Evolutionary conservation across 2,329 filamentous ascomycete species (phyloP).

Genomic region (Diaporthe australafricana): DNA sequence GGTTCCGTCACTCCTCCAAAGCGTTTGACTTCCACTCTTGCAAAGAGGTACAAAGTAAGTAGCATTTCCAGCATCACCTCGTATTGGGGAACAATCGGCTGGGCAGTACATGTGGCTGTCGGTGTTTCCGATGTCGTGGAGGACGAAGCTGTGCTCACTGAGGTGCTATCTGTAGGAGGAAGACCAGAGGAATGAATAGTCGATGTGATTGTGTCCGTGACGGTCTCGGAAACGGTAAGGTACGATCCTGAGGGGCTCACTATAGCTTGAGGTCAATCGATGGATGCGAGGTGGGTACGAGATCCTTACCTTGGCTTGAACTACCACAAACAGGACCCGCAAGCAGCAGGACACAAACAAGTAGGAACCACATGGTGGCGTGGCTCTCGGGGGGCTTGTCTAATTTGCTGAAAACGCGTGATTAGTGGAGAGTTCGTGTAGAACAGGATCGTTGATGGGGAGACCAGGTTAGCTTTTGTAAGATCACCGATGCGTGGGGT

Average conservation of each 20-base stretch:
- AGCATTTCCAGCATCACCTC: slow-evolving; percentile 4
- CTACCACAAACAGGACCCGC: not conserved
- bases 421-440: not conserved
- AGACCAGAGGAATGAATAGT: too few species aligned
- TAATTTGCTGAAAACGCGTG: not conserved
- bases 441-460: not conserved
- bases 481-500: too few species aligned
- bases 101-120: not conserved
- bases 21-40: not conserved
- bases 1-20: slow-evolving; percentile 7
- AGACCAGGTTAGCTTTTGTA: too few species aligned
- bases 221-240: not conserved
- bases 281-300: not conserved
- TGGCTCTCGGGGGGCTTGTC: not conserved
- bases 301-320: not conserved
- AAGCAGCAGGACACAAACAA: not conserved
- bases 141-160: slow-evolving; percentile 4
- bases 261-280: not conserved
- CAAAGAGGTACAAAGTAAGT: slow-evolving; percentile 23
- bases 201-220: not conserved
- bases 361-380: slow-evolving; percentile 2
- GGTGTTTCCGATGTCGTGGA: not conserved
- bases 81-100: slow-evolving; percentile 8
- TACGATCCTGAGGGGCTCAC: not conserved
- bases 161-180: too few species aligned